These are phyloP conservation scores for Phanerochaete carnosa DNA, from an alignment of 768 basidiomycete species.

Conservation along the genomic window DNA sequence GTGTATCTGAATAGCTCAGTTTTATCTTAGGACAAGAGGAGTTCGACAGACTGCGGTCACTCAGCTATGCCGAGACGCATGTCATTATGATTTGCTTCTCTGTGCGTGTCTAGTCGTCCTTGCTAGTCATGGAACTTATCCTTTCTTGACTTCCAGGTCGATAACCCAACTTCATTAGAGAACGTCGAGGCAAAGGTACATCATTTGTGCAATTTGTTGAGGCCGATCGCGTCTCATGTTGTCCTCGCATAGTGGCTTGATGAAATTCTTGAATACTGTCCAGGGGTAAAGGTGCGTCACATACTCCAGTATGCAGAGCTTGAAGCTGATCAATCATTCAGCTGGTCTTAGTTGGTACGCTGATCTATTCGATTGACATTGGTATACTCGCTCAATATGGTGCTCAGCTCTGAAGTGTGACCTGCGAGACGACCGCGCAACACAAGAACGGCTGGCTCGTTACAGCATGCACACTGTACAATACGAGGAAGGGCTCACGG, in stretches of 20 bases:
- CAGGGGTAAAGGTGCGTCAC: constrained; percentile 81
- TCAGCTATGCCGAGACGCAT: constrained; percentile 97
- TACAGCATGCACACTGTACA: constrained; percentile 72
- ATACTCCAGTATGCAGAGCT: background rate
- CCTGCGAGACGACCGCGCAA: constrained; percentile 77
- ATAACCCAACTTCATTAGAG: constrained; percentile 92
- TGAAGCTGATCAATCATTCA: constrained; percentile 23
- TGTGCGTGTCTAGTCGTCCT: constrained; percentile 38
- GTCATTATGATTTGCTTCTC: constrained; percentile 97
- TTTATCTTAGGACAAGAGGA: constrained; percentile 79
- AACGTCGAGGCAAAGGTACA: constrained; percentile 89
- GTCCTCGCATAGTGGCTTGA: constrained; percentile 92
- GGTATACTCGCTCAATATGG: background rate
- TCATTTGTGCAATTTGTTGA: background rate
- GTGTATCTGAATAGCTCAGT: constrained; percentile 26
- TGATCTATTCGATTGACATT: constrained; percentile 8
- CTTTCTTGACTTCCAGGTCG: constrained; percentile 50
- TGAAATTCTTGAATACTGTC: constrained; percentile 89
- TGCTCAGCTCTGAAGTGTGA: constrained; percentile 88
- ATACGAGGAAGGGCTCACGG: constrained; percentile 89
- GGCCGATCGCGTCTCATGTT: background rate
- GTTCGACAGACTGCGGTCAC: constrained; percentile 87
- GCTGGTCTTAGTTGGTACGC: constrained; percentile 88
- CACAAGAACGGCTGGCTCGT: constrained; percentile 69
- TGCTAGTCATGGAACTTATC: constrained; percentile 7